A percentile compares a stretch with the other conserved stretches of the same genome.
These are phyloP conservation scores for Oryza australiensis DNA, from an alignment of 176 grass and related monocot species.

Conservation along the genomic window DNA sequence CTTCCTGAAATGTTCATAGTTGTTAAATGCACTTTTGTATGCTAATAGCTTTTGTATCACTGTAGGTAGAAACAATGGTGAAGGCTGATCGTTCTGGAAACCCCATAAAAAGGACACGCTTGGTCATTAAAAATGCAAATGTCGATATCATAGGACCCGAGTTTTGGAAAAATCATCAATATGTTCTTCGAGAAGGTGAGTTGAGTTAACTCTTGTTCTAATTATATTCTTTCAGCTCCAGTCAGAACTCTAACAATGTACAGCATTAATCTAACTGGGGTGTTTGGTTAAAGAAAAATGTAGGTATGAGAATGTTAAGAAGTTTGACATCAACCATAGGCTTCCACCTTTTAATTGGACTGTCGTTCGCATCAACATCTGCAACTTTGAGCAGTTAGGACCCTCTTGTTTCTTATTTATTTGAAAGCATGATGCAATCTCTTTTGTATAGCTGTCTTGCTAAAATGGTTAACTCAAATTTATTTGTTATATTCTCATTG, in stretches of 20 bases:
- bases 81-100: slow-evolving; percentile 33
- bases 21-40: neutral
- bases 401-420: slow-evolving; percentile 17
- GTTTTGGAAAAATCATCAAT: slow-evolving; percentile 53
- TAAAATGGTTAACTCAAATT: slow-evolving; percentile 1
- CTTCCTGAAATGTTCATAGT: neutral
- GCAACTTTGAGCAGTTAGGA: neutral
- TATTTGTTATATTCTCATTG: slow-evolving; percentile 48
- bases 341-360: no score
- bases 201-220: slow-evolving; percentile 28
- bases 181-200: slow-evolving; percentile 62
- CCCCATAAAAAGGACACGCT: slow-evolving; percentile 34
- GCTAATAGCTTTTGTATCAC: slow-evolving; percentile 7
- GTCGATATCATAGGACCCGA: slow-evolving; percentile 49
- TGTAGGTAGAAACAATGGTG: slow-evolving; percentile 48
- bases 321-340: no score
- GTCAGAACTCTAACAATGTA: slow-evolving; percentile 8
- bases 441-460: slow-evolving; percentile 21
- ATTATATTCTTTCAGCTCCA: slow-evolving; percentile 16
- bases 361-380: no score
- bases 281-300: neutral
- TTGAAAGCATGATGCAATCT: neutral
- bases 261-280: slow-evolving; percentile 21
- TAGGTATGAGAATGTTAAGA: no score
- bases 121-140: slow-evolving; percentile 36